These are phyloP conservation scores for Fistulinella prunicolor DNA, from an alignment of 768 basidiomycete genomes.

Conservation along the genomic window DNA sequence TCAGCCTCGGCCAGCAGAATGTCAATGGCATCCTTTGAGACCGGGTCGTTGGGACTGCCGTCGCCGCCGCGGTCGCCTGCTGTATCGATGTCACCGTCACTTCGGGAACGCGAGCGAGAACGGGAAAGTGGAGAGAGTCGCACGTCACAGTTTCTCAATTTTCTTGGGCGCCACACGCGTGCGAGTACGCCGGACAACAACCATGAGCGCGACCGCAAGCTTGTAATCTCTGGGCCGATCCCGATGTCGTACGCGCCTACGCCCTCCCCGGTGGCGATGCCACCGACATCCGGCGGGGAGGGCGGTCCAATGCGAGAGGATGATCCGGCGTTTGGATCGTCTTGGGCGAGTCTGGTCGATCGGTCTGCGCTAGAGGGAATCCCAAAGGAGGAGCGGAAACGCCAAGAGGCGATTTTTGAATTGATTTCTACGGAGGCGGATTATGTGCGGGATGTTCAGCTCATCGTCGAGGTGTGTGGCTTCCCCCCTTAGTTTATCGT, in stretches of 20 bases:
- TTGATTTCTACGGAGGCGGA: conserved; percentile 86
- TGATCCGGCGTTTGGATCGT: conserved; percentile 66
- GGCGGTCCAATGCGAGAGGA: conserved; percentile 37
- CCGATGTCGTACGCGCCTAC: conserved; percentile 47
- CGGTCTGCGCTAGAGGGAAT: conserved; percentile 79
- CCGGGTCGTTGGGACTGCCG: conserved; percentile 28
- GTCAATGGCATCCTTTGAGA: conserved; percentile 63
- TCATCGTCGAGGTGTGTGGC: conserved; percentile 77
- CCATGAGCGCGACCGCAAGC: conserved; percentile 42
- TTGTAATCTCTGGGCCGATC: conserved; percentile 70
- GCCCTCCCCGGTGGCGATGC: conserved; percentile 9
- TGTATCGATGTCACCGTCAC: conserved; percentile 28
- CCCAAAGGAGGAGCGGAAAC: conserved; percentile 70
- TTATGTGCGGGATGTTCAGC: conserved; percentile 89
- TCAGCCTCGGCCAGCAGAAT: conserved; percentile 41
- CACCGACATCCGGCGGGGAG: neutral
- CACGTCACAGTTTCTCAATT: conserved; percentile 52
- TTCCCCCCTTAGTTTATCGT: no score
- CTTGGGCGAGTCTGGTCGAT: conserved; percentile 93
- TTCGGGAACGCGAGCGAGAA: conserved; percentile 25
- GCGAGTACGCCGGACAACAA: conserved; percentile 45
- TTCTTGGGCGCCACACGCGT: conserved; percentile 50
- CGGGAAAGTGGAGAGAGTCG: conserved; percentile 30
- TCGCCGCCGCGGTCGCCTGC: conserved; percentile 43
- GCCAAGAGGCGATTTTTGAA: conserved; percentile 97